Conservation (phyloP, 73 alveolate genomes). For the Stentor roeselii region DNA sequence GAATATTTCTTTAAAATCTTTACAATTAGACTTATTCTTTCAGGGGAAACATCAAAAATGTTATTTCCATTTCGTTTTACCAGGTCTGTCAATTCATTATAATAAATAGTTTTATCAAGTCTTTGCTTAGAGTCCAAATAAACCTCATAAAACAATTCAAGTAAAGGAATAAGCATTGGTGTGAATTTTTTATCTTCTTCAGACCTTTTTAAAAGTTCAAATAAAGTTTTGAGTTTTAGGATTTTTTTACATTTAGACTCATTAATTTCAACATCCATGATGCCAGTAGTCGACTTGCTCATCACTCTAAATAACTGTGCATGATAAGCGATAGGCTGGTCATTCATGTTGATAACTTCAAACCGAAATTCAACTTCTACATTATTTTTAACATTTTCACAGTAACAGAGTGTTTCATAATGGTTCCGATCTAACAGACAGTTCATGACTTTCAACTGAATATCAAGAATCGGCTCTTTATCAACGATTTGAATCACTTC, state of each 20-base stretch:
- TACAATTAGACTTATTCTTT: too few species aligned
- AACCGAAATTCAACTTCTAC: neutral
- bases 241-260: neutral
- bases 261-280: neutral
- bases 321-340: constrained; percentile 45
- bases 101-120: neutral
- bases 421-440: constrained; percentile 24
- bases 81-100: too few species aligned
- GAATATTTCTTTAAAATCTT: too few species aligned
- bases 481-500: constrained; percentile 26
- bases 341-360: constrained; percentile 7
- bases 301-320: constrained; percentile 38
- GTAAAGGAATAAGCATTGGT: neutral
- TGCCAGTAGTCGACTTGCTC: neutral
- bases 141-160: neutral
- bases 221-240: neutral
- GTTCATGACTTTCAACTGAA: constrained; percentile 30
- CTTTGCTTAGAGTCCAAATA: neutral
- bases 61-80: too few species aligned
- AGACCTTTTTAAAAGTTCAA: neutral
- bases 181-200: neutral
- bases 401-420: neutral
- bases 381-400: neutral
- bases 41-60: too few species aligned
- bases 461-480: constrained; percentile 38